A percentile compares a stretch with the other conserved stretches of the same genome.
phyloP scores from a whole-genome alignment of 805 yeast genomes.

The Sporopachydermia quercuum region DNA sequence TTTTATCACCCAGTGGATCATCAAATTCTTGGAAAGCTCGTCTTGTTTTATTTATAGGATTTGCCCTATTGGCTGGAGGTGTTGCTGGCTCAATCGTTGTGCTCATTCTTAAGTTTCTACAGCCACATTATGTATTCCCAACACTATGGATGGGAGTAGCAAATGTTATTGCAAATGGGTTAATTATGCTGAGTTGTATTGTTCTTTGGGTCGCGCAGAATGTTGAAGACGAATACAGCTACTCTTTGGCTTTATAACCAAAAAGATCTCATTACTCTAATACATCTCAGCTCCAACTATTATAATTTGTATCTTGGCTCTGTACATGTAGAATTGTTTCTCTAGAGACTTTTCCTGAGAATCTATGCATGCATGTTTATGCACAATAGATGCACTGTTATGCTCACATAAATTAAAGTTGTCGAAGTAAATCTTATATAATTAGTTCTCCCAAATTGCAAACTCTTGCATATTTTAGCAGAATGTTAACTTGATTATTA shows the following conservation, averaged over 20 bases:
- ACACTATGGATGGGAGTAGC: conserved; percentile 90
- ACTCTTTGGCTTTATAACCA: conserved; percentile 62
- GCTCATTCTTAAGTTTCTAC: conserved; percentile 66
- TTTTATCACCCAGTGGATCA: conserved; percentile 20
- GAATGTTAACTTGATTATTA: too few species aligned
- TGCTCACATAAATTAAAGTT: too few species aligned
- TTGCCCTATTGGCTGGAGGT: conserved; percentile 87
- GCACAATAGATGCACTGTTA: too few species aligned
- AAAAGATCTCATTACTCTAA: too few species aligned
- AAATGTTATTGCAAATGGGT: conserved; percentile 65
- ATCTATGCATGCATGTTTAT: too few species aligned
- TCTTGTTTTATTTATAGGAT: conserved; percentile 79
- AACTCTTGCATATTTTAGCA: too few species aligned
- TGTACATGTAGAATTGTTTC: neutral
- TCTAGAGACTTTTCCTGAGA: neutral
- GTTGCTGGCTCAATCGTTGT: conserved; percentile 86
- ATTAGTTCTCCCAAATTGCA: too few species aligned
- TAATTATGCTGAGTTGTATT: conserved; percentile 80
- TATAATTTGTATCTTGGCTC: conserved; percentile 4
- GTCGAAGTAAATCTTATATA: too few species aligned
- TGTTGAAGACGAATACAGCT: conserved; percentile 90
- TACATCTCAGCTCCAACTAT: too few species aligned
- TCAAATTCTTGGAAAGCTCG: conserved; percentile 86
- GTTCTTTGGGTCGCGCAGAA: conserved; percentile 89
- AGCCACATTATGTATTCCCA: conserved; percentile 70